These are phyloP conservation scores for Clonostachys sp. DNA, from an alignment of 2,329 filamentous ascomycete species.

Conservation along the genomic window DNA sequence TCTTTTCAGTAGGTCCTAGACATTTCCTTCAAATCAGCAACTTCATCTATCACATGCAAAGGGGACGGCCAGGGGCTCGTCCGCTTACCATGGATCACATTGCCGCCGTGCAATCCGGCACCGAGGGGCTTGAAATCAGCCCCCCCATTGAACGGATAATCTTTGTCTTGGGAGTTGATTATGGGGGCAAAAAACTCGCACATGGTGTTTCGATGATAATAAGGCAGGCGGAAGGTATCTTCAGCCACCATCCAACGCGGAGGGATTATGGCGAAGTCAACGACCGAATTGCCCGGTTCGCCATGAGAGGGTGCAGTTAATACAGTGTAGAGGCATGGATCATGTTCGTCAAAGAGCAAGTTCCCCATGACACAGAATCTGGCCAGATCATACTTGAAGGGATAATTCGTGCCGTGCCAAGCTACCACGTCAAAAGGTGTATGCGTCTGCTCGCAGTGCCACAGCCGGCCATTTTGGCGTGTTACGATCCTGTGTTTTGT, in stretches of 20 bases:
- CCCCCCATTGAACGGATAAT: no score
- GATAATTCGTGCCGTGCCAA: conserved; percentile 78
- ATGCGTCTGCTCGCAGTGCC: conserved; percentile 60
- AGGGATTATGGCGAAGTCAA: conserved; percentile 71
- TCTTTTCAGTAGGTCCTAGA: neutral
- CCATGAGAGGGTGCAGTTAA: conserved; percentile 57
- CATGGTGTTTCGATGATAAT: conserved; percentile 69
- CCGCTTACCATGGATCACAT: no score
- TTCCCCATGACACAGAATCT: conserved; percentile 72
- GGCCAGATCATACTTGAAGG: conserved; percentile 78
- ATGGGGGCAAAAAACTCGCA: conserved; percentile 63
- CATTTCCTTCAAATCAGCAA: neutral
- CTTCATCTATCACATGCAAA: no score
- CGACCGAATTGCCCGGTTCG: conserved; percentile 55
- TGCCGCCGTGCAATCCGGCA: no score
- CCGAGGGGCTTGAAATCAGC: no score
- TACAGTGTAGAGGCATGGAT: conserved; percentile 74
- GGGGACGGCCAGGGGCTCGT: no score
- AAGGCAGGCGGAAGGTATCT: conserved; percentile 68
- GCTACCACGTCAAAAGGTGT: conserved; percentile 76
- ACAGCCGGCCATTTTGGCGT: conserved; percentile 64
- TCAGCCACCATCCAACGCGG: conserved; percentile 67
- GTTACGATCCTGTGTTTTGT: conserved; percentile 41
- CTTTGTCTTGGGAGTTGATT: neutral
- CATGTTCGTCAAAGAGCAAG: conserved; percentile 72